Evolutionary conservation across 352 stramenopile genomes (phyloP).

Genomic region (Pythium coloratum): DNA sequence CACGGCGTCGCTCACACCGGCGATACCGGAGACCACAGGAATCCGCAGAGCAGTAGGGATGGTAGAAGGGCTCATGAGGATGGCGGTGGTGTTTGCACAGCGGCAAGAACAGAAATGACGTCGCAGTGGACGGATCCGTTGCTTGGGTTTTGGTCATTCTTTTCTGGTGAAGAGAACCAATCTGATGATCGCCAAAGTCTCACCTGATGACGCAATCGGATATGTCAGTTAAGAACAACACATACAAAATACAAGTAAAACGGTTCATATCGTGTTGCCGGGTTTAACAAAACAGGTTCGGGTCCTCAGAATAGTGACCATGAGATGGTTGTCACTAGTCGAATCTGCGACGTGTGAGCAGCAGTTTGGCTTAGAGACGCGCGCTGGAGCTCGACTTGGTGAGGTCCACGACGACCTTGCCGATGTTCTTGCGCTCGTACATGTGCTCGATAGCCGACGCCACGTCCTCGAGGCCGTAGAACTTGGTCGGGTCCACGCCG

Average conservation of each 20-base stretch:
- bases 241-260: conserved; percentile 8
- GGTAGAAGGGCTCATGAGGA: conserved; percentile 7
- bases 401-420: conserved; percentile 70
- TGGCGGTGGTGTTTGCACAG: neutral
- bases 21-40: conserved; percentile 55
- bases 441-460: conserved; percentile 55
- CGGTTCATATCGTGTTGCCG: conserved; percentile 1
- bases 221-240: conserved; percentile 8
- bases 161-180: neutral
- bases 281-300: neutral
- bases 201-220: conserved; percentile 13
- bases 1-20: conserved; percentile 42
- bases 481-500: conserved; percentile 41
- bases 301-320: neutral
- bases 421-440: conserved; percentile 70
- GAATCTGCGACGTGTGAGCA: conserved; percentile 4
- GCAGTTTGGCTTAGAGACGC: conserved; percentile 14
- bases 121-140: neutral
- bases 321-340: neutral
- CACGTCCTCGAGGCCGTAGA: conserved; percentile 52
- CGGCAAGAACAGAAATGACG: neutral
- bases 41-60: conserved; percentile 34
- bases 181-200: neutral
- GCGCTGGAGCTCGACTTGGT: conserved; percentile 22
- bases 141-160: too few relatives aligned